Evolutionary conservation across 345 rosid species (phyloP), one percentile per base, ranked within the genome.

Genomic region (Euphorbia tirucalli): DNA sequence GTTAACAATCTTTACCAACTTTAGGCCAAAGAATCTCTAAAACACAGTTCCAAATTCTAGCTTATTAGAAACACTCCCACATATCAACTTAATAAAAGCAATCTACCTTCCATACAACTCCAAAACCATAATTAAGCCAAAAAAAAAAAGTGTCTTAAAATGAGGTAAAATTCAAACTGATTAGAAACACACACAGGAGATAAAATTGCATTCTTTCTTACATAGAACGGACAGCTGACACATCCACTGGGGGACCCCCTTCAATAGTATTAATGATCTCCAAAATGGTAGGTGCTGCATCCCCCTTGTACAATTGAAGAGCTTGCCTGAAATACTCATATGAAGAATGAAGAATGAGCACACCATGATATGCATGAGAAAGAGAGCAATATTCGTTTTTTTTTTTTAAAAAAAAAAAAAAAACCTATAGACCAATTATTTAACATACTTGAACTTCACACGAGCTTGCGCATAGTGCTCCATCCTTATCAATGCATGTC

Each of bases 181-280:
- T 28, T 69, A 66, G 64, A 32, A 44, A 39, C 35, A 55, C 7
- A 8, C 6, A 59, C 7, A 74, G n/a, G 7, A 30, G 62, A 56
- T 37, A 50, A 25, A 68, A 21, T 6, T 56, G 70, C 25, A 54
- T 41, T 69, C 6, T 62, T 67, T 74, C 97, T 88, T 90, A 94
- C 98, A 92, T 89, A 55, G 96, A 90, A 66, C 94, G 96, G 69
- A 87, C 96, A 56, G 84, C 84, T 72, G 98, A 85, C 62, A 92
- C 96, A 75, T 94, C 98, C 77, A 89, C 96, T 0, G 98, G 93
- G 7, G 97, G 98, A 62, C 96, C 93, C 61, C 98, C 97, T 85
- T 94, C 98, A 39, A 94, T 85, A 57, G 98, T 92, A 85, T 85
- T 90, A 65, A 94, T 87, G 73, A 94, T 94, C 77, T 94, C 98